These are phyloP conservation scores for Monascus purpureus DNA, from an alignment of 495 filamentous ascomycete genomes.

Conservation along the genomic window DNA sequence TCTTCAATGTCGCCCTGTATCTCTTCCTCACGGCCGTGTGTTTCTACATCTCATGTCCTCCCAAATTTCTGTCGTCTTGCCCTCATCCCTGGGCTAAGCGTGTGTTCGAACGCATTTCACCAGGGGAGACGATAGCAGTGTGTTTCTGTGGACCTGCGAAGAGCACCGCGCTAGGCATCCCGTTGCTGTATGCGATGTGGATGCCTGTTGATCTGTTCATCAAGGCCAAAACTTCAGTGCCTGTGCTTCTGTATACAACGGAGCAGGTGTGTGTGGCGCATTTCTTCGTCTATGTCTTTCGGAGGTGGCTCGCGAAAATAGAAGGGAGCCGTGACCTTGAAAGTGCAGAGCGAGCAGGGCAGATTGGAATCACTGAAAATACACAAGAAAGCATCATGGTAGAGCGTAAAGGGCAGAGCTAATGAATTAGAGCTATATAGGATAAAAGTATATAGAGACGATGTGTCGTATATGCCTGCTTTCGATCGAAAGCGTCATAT, in stretches of 20 bases:
- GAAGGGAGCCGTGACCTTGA: constrained; percentile 13
- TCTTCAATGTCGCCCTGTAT: constrained; percentile 41
- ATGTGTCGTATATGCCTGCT: no score
- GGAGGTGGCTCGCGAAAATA: constrained; percentile 27
- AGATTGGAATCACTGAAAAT: constrained; percentile 4
- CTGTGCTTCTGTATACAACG: constrained; percentile 40
- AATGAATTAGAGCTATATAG: not conserved
- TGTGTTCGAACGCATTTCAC: constrained; percentile 24
- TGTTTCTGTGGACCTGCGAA: constrained; percentile 46
- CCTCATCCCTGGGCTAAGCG: constrained; percentile 10
- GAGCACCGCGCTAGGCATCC: constrained; percentile 40
- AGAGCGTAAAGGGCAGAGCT: not conserved
- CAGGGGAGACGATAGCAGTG: constrained; percentile 36
- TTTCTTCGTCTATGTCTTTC: constrained; percentile 38
- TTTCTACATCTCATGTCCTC: constrained; percentile 33
- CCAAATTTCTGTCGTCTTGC: constrained; percentile 10
- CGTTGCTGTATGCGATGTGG: constrained; percentile 41
- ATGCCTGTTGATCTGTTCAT: constrained; percentile 31
- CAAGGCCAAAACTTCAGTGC: constrained; percentile 38
- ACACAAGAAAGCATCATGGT: no score
- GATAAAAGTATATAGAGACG: not conserved
- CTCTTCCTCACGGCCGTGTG: constrained; percentile 34
- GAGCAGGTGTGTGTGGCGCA: constrained; percentile 43
- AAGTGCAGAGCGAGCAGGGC: not conserved
- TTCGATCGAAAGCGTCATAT: no score